A percentile compares a stretch with the other conserved stretches of the same genome.
Evolutionary conservation across 768 basidiomycete genomes (phyloP).

Genomic region (Xanthoconium purpureum): DNA sequence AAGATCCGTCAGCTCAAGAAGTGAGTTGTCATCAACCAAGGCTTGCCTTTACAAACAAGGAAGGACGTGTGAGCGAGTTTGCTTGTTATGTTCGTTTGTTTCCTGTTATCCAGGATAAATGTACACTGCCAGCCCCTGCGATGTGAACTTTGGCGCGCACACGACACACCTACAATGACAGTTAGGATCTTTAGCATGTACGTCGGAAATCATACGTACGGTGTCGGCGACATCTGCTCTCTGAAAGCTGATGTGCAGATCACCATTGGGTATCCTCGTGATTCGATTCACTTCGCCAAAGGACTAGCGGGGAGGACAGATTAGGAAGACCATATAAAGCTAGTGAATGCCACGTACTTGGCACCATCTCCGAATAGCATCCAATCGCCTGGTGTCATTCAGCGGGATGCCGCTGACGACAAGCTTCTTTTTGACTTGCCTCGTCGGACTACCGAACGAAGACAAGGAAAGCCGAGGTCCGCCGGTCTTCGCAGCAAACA

Average conservation of each 20-base stretch:
- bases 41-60: constrained; percentile 26
- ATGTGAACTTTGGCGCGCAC: constrained; percentile 74
- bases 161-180: constrained; percentile 60
- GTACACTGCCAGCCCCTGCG: constrained; percentile 71
- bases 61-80: neutral
- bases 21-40: neutral
- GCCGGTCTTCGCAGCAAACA: constrained; percentile 25
- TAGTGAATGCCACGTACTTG: constrained; percentile 45
- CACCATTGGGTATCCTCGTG: constrained; percentile 69
- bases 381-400: constrained; percentile 59
- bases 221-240: constrained; percentile 78
- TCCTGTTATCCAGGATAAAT: constrained; percentile 70
- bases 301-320: constrained; percentile 38
- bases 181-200: constrained; percentile 2
- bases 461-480: constrained; percentile 31
- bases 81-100: constrained; percentile 36
- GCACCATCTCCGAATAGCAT: constrained; percentile 72
- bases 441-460: constrained; percentile 35
- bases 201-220: constrained; percentile 38
- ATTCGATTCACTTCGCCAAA: constrained; percentile 78
- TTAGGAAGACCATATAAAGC: neutral
- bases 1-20: constrained; percentile 1
- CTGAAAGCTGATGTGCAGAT: constrained; percentile 73
- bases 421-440: constrained; percentile 54
- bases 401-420: constrained; percentile 66